phyloP scores from a whole-genome alignment of 495 filamentous ascomycete genomes.

The Tuber magnatum region DNA sequence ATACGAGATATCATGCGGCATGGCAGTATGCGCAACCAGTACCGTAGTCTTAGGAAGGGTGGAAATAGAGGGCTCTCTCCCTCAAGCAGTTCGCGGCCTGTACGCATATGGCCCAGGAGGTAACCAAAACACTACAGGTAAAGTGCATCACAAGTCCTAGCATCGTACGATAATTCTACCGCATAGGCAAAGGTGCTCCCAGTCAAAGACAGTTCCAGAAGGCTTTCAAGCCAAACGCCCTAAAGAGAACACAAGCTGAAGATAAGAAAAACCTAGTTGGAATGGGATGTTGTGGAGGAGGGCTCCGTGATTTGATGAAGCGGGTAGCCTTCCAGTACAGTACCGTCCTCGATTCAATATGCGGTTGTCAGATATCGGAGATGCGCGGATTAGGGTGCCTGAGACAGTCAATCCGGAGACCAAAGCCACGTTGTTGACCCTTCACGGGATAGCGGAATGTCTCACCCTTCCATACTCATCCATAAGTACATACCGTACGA shows the following conservation, averaged over 20 bases:
- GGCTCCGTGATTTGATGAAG: neutral
- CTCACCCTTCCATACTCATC: neutral
- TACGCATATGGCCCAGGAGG: neutral
- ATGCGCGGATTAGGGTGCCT: neutral
- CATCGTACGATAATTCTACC: neutral
- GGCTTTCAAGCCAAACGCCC: neutral
- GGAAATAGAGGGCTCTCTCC: neutral
- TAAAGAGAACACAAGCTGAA: neutral
- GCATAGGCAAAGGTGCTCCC: neutral
- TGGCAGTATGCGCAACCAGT: neutral
- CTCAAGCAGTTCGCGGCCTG: neutral
- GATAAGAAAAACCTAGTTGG: neutral
- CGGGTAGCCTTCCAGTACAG: neutral
- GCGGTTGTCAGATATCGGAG: neutral
- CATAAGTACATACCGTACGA: neutral
- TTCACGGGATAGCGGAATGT: neutral
- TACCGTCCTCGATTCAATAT: neutral
- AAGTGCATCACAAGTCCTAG: neutral
- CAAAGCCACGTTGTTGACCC: neutral
- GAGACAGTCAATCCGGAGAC: neutral
- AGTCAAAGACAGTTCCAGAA: neutral
- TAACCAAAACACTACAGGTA: too few species aligned
- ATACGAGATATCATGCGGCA: neutral
- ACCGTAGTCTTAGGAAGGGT: neutral
- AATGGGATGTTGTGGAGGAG: neutral